Percentiles rank a stretch among this genome's conserved stretches.
Conservation (phyloP, 1,284 basidiomycete species). For the Hemileia vastatrix region DNA sequence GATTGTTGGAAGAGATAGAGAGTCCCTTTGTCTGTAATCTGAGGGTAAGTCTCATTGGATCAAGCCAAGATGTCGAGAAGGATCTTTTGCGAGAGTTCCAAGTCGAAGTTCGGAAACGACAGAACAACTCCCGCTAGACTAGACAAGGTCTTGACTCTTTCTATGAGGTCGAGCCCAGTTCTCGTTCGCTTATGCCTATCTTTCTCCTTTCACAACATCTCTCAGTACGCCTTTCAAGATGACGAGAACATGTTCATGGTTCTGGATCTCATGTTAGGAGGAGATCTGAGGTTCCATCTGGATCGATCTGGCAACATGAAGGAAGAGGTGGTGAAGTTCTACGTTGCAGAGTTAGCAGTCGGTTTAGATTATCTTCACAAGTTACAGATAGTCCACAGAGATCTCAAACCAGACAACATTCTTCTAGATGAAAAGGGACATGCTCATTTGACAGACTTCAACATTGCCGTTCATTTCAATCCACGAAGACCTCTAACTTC, state of each 20-base stretch:
- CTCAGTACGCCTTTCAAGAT: constrained; percentile 36
- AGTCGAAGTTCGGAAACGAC: too few relatives aligned
- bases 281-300: constrained; percentile 37
- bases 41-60: too few relatives aligned
- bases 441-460: constrained; percentile 39
- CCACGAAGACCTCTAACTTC: constrained; percentile 32
- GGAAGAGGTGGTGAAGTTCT: constrained; percentile 37
- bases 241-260: constrained; percentile 43
- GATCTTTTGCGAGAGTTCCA: too few relatives aligned
- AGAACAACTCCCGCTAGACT: too few relatives aligned
- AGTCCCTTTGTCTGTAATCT: too few relatives aligned
- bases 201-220: not conserved
- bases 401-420: constrained; percentile 39
- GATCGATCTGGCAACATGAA: constrained; percentile 39
- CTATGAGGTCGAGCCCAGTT: too few relatives aligned
- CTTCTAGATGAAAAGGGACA: constrained; percentile 39
- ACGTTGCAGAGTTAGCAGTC: constrained; percentile 36
- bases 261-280: constrained; percentile 39
- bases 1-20: constrained; percentile 84
- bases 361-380: constrained; percentile 36
- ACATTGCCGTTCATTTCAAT: constrained; percentile 39
- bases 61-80: too few relatives aligned
- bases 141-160: too few relatives aligned
- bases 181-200: too few relatives aligned
- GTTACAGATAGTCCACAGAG: constrained; percentile 34